Percentiles rank a stretch among this genome's conserved stretches.
Conservation (phyloP, 2,329 filamentous ascomycete genomes). For the Phyllosticta capitalensis region DNA sequence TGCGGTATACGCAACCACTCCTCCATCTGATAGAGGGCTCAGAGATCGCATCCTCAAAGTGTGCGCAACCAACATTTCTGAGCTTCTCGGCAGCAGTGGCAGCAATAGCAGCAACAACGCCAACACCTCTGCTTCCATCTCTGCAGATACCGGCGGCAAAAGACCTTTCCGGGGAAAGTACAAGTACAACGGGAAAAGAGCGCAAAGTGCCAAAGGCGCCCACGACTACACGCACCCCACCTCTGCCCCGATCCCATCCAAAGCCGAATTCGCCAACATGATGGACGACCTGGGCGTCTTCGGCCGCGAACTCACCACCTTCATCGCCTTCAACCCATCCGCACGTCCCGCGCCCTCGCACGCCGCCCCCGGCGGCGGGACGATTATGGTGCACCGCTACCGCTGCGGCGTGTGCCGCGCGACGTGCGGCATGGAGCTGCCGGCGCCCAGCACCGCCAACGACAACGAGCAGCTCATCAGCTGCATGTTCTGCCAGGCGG, state of each 20-base stretch:
- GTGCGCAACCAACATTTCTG: not conserved
- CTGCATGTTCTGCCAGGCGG: slow-evolving; percentile 6
- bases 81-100: not conserved
- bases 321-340: not conserved
- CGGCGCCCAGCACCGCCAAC: not conserved
- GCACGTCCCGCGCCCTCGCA: not conserved
- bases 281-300: slow-evolving; percentile 10
- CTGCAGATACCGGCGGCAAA: not conserved
- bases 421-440: slow-evolving; percentile 1
- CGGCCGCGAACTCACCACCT: slow-evolving; percentile 1
- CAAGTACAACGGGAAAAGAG: not conserved
- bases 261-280: not conserved
- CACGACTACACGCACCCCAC: not conserved
- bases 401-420: slow-evolving; percentile 4
- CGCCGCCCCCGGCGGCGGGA: not conserved
- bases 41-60: slow-evolving; percentile 26
- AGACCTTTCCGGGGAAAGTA: not conserved
- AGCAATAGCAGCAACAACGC: not conserved
- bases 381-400: slow-evolving; percentile 1
- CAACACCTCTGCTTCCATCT: not conserved
- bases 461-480: not conserved
- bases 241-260: not conserved
- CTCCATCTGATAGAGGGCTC: slow-evolving; percentile 31
- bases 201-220: not conserved
- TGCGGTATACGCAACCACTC: slow-evolving; percentile 31